A percentile compares a stretch with the other conserved stretches of the same genome.
These are phyloP conservation scores for Paecilomyces dactylethromorphus DNA, from an alignment of 2,329 filamentous ascomycete genomes.

Conservation along the genomic window DNA sequence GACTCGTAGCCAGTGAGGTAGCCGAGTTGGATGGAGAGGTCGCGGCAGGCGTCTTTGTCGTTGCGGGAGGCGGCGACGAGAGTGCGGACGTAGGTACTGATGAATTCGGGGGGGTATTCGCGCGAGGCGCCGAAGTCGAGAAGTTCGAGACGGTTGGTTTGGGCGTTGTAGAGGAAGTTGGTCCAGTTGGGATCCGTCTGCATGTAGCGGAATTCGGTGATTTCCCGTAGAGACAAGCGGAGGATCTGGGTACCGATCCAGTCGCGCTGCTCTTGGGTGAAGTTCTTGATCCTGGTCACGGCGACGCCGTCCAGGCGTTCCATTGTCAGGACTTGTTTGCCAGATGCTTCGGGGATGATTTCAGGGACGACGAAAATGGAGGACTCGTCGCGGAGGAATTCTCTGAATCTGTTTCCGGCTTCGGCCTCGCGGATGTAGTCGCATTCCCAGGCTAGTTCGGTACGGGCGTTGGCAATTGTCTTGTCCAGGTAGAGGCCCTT, in stretches of 20 bases:
- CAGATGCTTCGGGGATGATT: constrained; percentile 71
- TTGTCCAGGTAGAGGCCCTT: constrained; percentile 92
- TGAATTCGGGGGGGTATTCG: constrained; percentile 75
- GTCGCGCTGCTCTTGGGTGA: constrained; percentile 79
- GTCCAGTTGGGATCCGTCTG: constrained; percentile 99
- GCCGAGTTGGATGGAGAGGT: constrained; percentile 68
- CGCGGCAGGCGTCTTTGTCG: constrained; percentile 58
- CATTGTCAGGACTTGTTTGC: constrained; percentile 84
- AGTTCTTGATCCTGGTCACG: constrained; percentile 70
- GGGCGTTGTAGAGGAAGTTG: constrained; percentile 86
- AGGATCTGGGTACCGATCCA: constrained; percentile 96
- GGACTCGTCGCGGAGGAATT: constrained; percentile 67
- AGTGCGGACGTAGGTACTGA: constrained; percentile 70
- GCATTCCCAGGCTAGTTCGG: constrained; percentile 93
- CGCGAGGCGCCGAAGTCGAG: constrained; percentile 92
- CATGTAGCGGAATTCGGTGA: constrained; percentile 95
- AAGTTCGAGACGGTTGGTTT: constrained; percentile 69
- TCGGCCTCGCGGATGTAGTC: constrained; percentile 86
- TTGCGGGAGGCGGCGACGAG: constrained; percentile 70
- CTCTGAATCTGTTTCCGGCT: constrained; percentile 68
- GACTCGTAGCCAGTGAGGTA: constrained; percentile 92
- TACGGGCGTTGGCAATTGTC: constrained; percentile 90
- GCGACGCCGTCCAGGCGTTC: constrained; percentile 81
- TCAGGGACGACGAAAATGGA: constrained; percentile 73
- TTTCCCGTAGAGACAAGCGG: constrained; percentile 84